Base-by-base conservation (phyloP, 1,284 basidiomycete genomes). In the Trichosporon asahii region DNA sequence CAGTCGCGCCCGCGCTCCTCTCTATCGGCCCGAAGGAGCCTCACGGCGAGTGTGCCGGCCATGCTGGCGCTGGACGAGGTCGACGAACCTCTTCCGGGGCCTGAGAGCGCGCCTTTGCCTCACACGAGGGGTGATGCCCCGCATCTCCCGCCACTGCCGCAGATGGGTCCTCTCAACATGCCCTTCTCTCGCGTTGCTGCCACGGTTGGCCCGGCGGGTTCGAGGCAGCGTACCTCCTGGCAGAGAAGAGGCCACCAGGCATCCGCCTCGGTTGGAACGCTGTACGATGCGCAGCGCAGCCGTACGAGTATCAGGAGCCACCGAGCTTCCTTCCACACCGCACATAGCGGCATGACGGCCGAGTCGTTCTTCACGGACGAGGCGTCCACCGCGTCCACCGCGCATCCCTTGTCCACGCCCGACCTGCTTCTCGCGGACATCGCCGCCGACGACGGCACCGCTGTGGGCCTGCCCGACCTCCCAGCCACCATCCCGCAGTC, bases 321-420 rank as follows among this genome's bases (percentile, higher is more conserved):
- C 49, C 21, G 21, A 2, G 49, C 23, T 6, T 21, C 21, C 18
- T 44, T 44, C 40, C 40, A 44, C 23, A 53, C 49, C 1, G 49
- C 49, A 1, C 49, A 53, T 21, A 53, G 49, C 49, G 49, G 21
- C 21, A 21, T 21, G 21, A 53, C 49, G 49, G 23, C 49, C 21
- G 49, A 53, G 49, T 53, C 49, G 49, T 53, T 53, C 49, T 53
- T 53, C 49, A 53, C 21, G 8, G 49, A 53, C 49, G 49, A 53
- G 49, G 49, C 49, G 49, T 53, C 49, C 1, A 53, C 49, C 0
- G 49, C 49, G 1, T 53, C 49, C 1, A 53, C 49, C 15, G 21
- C 23, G 21, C 49, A 53, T 12, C 49, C 49, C 6, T 9, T 53
- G 15, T 23, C 21, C 6, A 53, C 49, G 21, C 49, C 49, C 7